These are phyloP conservation scores for Solanum paucissectum DNA, from an alignment of 257 asterid genomes.

Conservation along the genomic window DNA sequence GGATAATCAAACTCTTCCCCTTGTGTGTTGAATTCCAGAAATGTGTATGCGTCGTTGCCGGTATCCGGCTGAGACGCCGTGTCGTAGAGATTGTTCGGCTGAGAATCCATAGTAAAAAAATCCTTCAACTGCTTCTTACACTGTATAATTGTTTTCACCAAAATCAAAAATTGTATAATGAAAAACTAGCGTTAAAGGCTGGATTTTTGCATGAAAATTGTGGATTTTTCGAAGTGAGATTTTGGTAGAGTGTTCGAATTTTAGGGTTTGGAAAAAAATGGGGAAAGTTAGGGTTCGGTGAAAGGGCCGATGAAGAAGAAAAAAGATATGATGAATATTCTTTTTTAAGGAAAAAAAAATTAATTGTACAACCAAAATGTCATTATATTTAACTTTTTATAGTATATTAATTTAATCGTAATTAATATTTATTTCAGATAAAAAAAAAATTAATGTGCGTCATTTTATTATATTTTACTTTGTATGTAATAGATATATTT, in stretches of 20 bases:
- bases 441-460: background rate
- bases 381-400: background rate
- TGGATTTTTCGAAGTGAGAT: background rate
- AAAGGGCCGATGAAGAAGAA: background rate
- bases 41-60: conserved; percentile 78
- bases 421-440: background rate
- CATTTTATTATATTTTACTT: background rate
- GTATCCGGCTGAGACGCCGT: conserved; percentile 99
- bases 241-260: background rate
- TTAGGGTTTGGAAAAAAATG: background rate
- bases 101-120: background rate
- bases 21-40: conserved; percentile 87
- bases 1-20: conserved; percentile 93
- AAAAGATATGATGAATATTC: background rate
- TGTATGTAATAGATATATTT: background rate
- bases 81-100: conserved; percentile 56
- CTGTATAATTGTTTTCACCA: background rate
- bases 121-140: background rate
- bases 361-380: background rate
- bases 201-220: background rate
- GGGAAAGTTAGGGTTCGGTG: background rate
- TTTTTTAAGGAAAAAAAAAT: background rate
- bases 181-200: background rate
- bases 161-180: background rate
- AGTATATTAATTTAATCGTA: background rate